Evolutionary conservation across 2,329 filamentous ascomycete species (phyloP).

Genomic region (Paecilomyces variotii): DNA sequence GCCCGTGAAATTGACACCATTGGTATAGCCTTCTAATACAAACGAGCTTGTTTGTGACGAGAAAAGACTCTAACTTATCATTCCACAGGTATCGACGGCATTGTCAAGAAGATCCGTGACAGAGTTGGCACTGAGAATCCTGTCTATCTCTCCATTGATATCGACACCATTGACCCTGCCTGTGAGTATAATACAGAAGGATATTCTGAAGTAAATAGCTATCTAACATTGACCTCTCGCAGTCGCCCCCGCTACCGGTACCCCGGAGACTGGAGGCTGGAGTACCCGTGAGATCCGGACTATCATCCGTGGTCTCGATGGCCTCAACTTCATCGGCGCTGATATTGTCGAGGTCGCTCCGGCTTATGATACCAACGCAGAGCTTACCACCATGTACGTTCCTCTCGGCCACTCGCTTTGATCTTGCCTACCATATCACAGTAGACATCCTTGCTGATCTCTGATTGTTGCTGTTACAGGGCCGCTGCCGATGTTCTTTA

Average conservation of each 20-base stretch:
- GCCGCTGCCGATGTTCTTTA: slow-evolving; percentile 55
- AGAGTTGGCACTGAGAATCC: slow-evolving; percentile 66
- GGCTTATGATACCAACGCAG: slow-evolving; percentile 53
- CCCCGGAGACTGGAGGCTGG: slow-evolving; percentile 56
- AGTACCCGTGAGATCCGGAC: slow-evolving; percentile 51
- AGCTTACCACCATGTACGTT: slow-evolving; percentile 44
- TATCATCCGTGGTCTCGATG: slow-evolving; percentile 51
- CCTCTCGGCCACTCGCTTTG: slow-evolving; percentile 1
- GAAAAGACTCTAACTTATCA: background rate
- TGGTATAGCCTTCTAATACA: slow-evolving; percentile 21
- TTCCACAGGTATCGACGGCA: slow-evolving; percentile 51
- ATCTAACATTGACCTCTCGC: background rate
- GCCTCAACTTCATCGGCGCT: slow-evolving; percentile 50
- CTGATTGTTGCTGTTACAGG: slow-evolving; percentile 12
- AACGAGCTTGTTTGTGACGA: background rate
- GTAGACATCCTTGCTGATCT: slow-evolving; percentile 4
- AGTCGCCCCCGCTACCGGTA: slow-evolving; percentile 46
- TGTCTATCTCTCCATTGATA: slow-evolving; percentile 77
- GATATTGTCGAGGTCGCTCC: slow-evolving; percentile 58
- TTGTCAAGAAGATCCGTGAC: slow-evolving; percentile 69
- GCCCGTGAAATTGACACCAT: slow-evolving; percentile 63
- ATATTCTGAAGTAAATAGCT: background rate
- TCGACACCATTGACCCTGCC: slow-evolving; percentile 79
- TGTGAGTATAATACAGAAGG: slow-evolving; percentile 40
- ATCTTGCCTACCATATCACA: background rate